phyloP scores from a whole-genome alignment of 495 filamentous ascomycete species.

The Lentithecium fluviatile region DNA sequence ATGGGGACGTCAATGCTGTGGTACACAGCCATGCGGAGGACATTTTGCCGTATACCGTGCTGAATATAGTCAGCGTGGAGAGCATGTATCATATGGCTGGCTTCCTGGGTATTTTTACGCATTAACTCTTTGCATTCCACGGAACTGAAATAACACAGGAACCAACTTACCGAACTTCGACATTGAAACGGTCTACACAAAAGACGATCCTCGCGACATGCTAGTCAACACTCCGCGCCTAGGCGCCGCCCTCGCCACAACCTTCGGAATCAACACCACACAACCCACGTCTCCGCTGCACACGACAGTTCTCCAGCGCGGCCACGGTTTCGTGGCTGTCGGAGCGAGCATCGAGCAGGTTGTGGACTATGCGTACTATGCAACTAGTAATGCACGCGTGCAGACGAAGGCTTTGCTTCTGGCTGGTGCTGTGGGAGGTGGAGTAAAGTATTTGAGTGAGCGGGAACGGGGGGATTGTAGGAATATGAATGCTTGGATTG shows the following conservation, averaged over 20 bases:
- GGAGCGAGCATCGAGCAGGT: conserved; percentile 34
- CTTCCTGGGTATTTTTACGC: conserved; percentile 10
- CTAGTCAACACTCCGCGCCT: conserved; percentile 47
- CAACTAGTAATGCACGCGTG: conserved; percentile 34
- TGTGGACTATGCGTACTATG: conserved; percentile 36
- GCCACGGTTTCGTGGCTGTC: conserved; percentile 37
- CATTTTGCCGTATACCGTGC: conserved; percentile 46
- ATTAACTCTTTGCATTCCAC: not conserved
- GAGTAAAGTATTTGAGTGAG: conserved; percentile 37
- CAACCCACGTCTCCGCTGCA: conserved; percentile 17
- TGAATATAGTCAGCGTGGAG: conserved; percentile 42
- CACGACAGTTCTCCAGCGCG: conserved; percentile 37
- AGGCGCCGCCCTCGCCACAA: conserved; percentile 44
- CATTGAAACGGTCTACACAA: conserved; percentile 22
- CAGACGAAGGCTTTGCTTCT: conserved; percentile 37
- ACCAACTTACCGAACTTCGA: conserved; percentile 36
- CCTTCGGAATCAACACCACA: conserved; percentile 31
- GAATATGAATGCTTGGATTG: conserved; percentile 22
- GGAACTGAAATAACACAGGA: not conserved
- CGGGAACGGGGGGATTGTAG: conserved; percentile 33
- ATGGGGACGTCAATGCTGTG: conserved; percentile 44
- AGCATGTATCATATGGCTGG: conserved; percentile 48
- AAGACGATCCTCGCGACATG: conserved; percentile 28
- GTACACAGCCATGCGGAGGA: conserved; percentile 49
- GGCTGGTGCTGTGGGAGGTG: conserved; percentile 28